Evolutionary conservation across 176 grass and related monocot genomes (phyloP).

Genomic region (Lolium multiflorum): DNA sequence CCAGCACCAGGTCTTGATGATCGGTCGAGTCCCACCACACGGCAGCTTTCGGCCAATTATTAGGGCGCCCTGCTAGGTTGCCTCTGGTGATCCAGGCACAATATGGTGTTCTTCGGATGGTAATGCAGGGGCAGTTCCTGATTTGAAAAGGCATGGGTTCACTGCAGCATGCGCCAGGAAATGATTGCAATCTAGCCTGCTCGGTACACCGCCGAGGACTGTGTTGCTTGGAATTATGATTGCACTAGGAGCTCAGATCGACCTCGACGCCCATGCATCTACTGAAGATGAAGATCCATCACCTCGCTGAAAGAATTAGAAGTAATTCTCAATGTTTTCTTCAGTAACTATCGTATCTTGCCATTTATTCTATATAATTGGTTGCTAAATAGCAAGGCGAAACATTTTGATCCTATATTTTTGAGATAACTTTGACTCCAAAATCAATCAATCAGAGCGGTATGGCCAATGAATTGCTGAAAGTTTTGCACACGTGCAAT

Average conservation of each 20-base stretch:
- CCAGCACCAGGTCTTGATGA: constrained; percentile 11
- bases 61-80: constrained; percentile 44
- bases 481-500: background rate
- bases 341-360: background rate
- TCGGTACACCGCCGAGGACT: constrained; percentile 26
- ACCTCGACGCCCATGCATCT: background rate
- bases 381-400: background rate
- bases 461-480: background rate
- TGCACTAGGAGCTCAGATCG: constrained; percentile 7
- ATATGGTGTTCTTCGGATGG: constrained; percentile 56
- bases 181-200: constrained; percentile 46
- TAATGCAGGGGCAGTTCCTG: constrained; percentile 48
- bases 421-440: background rate
- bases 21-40: constrained; percentile 26
- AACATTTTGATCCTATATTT: background rate
- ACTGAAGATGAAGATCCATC: background rate
- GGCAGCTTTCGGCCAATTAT: constrained; percentile 62
- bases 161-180: constrained; percentile 53
- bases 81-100: constrained; percentile 57
- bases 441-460: background rate
- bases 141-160: constrained; percentile 54
- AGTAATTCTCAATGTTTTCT: background rate
- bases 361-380: background rate
- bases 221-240: constrained; percentile 8
- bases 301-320: background rate